phyloP scores from a whole-genome alignment of 306 rosid genomes.

The Cicer cuneatum region DNA sequence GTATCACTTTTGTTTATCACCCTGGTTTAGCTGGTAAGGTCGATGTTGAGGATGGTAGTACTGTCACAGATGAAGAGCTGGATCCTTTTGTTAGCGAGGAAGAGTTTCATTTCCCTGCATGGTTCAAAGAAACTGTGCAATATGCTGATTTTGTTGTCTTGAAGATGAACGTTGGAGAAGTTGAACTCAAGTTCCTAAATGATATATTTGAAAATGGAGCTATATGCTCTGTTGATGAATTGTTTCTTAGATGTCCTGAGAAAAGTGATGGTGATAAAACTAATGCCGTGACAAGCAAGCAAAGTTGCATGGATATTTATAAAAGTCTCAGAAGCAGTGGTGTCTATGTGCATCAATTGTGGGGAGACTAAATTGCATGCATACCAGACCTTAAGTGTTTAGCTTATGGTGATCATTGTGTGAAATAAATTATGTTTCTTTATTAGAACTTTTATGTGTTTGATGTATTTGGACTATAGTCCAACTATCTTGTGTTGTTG shows the following conservation, averaged over 20 bases:
- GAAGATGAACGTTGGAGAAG: conserved; percentile 81
- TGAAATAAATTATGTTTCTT: conserved; percentile 12
- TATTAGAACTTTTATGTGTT: conserved; percentile 30
- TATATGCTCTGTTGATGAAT: conserved; percentile 83
- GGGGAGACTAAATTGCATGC: conserved; percentile 56
- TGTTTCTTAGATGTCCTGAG: conserved; percentile 78
- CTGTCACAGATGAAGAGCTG: conserved; percentile 41
- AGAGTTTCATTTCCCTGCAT: conserved; percentile 74
- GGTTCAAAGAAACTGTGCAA: conserved; percentile 91
- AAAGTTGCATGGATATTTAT: conserved; percentile 69
- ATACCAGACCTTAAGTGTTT: conserved; percentile 6
- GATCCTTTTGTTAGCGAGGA: conserved; percentile 72
- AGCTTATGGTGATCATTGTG: conserved; percentile 39
- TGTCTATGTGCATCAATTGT: conserved; percentile 93
- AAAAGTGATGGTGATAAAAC: conserved; percentile 45
- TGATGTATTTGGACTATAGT: conserved; percentile 42
- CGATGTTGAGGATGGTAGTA: not conserved
- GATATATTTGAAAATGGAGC: conserved; percentile 86
- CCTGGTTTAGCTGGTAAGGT: conserved; percentile 79
- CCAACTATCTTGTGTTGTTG: conserved; percentile 34
- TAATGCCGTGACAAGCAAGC: conserved; percentile 43
- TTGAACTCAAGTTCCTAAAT: conserved; percentile 72
- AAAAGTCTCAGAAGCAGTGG: conserved; percentile 78
- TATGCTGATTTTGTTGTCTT: conserved; percentile 81
- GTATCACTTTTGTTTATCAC: conserved; percentile 90